Evolutionary conservation across 345 rosid genomes (phyloP).

Genomic region (Heritiera littoralis): DNA sequence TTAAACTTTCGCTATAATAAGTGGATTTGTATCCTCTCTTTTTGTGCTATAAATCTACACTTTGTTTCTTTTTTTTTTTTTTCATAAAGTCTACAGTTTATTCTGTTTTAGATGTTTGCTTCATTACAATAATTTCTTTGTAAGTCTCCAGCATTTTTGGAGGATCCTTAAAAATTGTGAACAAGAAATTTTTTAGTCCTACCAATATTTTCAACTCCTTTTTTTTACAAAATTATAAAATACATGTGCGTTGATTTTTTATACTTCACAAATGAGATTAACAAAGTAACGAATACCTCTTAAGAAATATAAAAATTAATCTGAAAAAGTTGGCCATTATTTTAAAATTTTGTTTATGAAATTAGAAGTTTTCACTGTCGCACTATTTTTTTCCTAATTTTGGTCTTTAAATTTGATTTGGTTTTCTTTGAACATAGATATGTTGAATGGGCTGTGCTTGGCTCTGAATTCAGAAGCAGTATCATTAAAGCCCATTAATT

Average conservation of each 20-base stretch:
- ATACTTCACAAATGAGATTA: too few species aligned
- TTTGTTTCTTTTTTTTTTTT: not conserved
- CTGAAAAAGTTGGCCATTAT: too few species aligned
- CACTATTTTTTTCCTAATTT: too few species aligned
- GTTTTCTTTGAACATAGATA: not conserved
- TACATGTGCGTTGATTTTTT: too few species aligned
- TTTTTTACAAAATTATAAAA: too few species aligned
- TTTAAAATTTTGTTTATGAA: too few species aligned
- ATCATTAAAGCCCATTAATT: not conserved
- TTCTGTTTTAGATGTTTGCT: not conserved
- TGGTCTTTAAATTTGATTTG: too few species aligned
- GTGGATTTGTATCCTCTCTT: constrained; percentile 24
- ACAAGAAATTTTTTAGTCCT: not conserved
- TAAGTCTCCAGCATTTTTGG: not conserved
- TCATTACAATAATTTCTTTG: not conserved
- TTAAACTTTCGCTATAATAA: not conserved
- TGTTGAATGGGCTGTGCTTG: not conserved
- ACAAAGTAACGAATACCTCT: too few species aligned
- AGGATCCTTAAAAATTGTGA: not conserved
- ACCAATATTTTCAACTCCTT: too few species aligned
- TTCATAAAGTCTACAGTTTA: not conserved
- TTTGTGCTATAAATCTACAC: constrained; percentile 25
- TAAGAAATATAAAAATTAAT: too few species aligned
- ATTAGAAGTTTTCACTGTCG: too few species aligned
- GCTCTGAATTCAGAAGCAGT: not conserved